A percentile compares a stretch with the other conserved stretches of the same genome.
Evolutionary conservation across 768 basidiomycete genomes (phyloP).

Genomic region (Xerocomellus amylosporus): DNA sequence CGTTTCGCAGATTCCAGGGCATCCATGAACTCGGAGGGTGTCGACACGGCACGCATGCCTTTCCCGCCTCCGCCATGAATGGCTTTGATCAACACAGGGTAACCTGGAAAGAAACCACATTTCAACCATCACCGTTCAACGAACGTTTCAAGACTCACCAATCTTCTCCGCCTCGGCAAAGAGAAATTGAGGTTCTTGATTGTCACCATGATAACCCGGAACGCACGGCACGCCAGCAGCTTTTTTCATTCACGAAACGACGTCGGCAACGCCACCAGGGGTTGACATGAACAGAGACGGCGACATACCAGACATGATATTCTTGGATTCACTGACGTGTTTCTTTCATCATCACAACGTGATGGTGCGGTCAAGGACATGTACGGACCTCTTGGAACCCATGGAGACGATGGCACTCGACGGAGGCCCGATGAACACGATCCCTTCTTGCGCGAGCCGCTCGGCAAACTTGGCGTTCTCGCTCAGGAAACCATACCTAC

Average conservation of each 20-base stretch:
- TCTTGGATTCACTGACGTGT: slow-evolving; percentile 80
- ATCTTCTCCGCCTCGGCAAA: slow-evolving; percentile 68
- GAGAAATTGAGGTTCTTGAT: slow-evolving; percentile 74
- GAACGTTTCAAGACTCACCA: slow-evolving; percentile 38
- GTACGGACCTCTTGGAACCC: slow-evolving; percentile 85
- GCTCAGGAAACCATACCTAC: slow-evolving; percentile 85
- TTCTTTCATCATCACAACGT: neutral
- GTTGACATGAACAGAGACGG: neutral
- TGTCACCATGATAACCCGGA: slow-evolving; percentile 86
- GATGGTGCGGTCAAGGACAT: neutral
- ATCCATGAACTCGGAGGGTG: slow-evolving; percentile 69
- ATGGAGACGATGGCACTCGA: slow-evolving; percentile 85
- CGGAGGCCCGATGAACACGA: slow-evolving; percentile 91
- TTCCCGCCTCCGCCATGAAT: slow-evolving; percentile 95
- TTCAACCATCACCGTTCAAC: neutral
- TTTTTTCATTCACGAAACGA: slow-evolving; percentile 28
- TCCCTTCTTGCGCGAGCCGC: slow-evolving; percentile 68
- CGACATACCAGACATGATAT: slow-evolving; percentile 77
- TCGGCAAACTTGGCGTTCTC: slow-evolving; percentile 86
- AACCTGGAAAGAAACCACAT: slow-evolving; percentile 45
- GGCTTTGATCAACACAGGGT: slow-evolving; percentile 95
- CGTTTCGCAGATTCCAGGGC: slow-evolving; percentile 84
- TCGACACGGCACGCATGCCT: slow-evolving; percentile 83
- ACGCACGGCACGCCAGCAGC: slow-evolving; percentile 91
- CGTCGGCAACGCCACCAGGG: neutral